Conservation (phyloP, 306 rosid genomes). For the Rosa multiflora region DNA sequence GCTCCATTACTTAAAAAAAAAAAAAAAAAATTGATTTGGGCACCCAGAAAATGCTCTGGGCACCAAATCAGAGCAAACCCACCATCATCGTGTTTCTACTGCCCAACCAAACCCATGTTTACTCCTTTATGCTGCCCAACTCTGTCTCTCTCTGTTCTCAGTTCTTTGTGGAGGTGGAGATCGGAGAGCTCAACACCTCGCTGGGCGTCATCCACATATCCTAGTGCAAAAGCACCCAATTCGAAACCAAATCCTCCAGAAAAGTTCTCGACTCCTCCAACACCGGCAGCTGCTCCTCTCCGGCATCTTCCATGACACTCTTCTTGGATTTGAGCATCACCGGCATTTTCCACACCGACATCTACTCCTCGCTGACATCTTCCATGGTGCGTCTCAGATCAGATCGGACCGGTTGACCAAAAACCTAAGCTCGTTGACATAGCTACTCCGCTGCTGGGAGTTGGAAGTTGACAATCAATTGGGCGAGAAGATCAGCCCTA, state of each 20-base stretch:
- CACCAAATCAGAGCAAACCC: too few relatives aligned
- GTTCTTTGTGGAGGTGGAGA: too few relatives aligned
- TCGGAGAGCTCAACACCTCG: too few relatives aligned
- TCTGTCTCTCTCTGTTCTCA: too few relatives aligned
- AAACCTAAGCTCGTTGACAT: conserved; percentile 48
- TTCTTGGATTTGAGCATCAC: conserved; percentile 27
- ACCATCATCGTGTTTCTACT: too few relatives aligned
- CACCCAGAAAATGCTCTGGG: too few relatives aligned
- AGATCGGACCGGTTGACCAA: conserved; percentile 46
- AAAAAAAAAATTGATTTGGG: too few relatives aligned
- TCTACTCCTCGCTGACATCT: too few relatives aligned
- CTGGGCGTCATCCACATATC: conserved; percentile 27
- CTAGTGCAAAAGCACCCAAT: conserved; percentile 82
- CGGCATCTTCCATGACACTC: conserved; percentile 21
- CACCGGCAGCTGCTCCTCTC: neutral
- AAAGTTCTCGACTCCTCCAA: conserved; percentile 52
- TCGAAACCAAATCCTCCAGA: conserved; percentile 53
- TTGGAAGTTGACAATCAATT: conserved; percentile 54
- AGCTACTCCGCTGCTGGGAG: conserved; percentile 29
- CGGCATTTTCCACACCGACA: conserved; percentile 25
- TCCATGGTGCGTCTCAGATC: conserved; percentile 49
- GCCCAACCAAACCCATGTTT: too few relatives aligned
- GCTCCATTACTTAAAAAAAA: too few relatives aligned
- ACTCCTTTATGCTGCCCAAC: too few relatives aligned
- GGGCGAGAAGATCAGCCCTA: conserved; percentile 56